A percentile compares a stretch with the other conserved stretches of the same genome.
Evolutionary conservation across 768 basidiomycete genomes (phyloP).

Genomic region (Mrakia hoshinonis): DNA sequence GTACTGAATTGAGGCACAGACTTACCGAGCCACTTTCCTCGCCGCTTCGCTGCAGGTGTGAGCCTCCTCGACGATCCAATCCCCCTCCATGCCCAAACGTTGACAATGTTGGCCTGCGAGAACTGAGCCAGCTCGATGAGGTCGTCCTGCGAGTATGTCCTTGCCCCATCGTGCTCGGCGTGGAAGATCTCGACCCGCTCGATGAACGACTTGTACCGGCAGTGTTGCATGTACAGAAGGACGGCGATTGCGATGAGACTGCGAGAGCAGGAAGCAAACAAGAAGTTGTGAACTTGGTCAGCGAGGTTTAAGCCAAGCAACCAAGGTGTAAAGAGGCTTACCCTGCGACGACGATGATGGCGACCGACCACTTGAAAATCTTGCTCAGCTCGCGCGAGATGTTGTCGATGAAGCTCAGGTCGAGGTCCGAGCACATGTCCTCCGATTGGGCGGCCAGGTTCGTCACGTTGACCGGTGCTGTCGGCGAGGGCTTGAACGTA

Average conservation of each 20-base stretch:
- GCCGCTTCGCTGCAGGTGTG: constrained; percentile 32
- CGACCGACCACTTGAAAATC: constrained; percentile 66
- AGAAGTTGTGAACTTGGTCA: not conserved
- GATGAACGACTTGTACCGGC: constrained; percentile 13
- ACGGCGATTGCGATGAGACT: constrained; percentile 64
- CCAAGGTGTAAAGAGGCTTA: not conserved
- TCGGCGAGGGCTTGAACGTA: constrained; percentile 44
- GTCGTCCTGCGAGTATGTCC: not conserved
- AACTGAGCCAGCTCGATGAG: constrained; percentile 25
- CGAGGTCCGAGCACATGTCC: constrained; percentile 63
- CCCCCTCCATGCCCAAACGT: constrained; percentile 14
- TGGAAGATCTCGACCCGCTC: constrained; percentile 8
- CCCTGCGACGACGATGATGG: constrained; percentile 57
- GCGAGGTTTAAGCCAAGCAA: not conserved
- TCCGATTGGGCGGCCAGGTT: not conserved
- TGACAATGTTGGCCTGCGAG: constrained; percentile 3
- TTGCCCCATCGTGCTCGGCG: not conserved
- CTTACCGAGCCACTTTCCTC: constrained; percentile 59
- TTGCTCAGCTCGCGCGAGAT: constrained; percentile 70
- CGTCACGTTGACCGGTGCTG: constrained; percentile 31
- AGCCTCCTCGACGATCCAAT: constrained; percentile 31
- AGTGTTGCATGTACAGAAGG: constrained; percentile 23
- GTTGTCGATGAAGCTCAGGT: constrained; percentile 77
- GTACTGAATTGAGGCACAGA: not conserved
- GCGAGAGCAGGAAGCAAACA: not conserved